Evolutionary conservation across 345 rosid species (phyloP).

Genomic region (Barbarea vulgaris): DNA sequence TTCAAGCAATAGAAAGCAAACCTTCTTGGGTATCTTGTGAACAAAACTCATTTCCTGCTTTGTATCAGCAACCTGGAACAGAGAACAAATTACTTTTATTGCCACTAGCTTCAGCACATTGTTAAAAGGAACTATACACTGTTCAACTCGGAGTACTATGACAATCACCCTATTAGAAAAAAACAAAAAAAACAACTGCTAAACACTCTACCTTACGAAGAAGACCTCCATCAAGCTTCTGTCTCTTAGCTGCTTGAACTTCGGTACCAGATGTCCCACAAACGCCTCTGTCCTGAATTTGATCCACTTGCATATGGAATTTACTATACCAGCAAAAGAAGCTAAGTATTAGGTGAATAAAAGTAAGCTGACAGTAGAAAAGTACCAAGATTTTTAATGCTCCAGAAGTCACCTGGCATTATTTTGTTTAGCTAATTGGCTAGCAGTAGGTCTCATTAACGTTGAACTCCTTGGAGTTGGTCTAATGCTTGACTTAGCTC

Average conservation of each 20-base stretch:
- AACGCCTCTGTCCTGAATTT: constrained; percentile 49
- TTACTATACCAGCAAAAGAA: constrained; percentile 30
- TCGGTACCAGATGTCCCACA: constrained; percentile 62
- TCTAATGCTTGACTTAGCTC: constrained; percentile 47
- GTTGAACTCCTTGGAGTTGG: constrained; percentile 71
- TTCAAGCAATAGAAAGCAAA: constrained; percentile 34
- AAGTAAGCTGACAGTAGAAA: not conserved
- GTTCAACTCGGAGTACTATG: not conserved
- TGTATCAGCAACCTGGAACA: constrained; percentile 63
- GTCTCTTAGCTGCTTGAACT: constrained; percentile 92
- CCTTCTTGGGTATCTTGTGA: constrained; percentile 85
- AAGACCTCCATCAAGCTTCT: constrained; percentile 91
- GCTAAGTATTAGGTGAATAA: not conserved
- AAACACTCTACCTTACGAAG: constrained; percentile 59
- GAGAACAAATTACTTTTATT: not conserved
- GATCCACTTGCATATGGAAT: constrained; percentile 44
- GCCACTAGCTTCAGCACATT: not conserved
- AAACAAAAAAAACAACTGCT: not conserved
- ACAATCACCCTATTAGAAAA: not conserved
- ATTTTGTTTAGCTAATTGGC: constrained; percentile 86
- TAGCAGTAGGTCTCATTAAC: constrained; percentile 93
- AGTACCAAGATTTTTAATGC: not conserved
- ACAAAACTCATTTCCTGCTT: constrained; percentile 66
- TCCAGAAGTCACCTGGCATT: constrained; percentile 55
- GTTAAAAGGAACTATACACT: not conserved